Base-by-base conservation (phyloP, 179 eudicot species). In the Sideroxylon spinosum region DNA sequence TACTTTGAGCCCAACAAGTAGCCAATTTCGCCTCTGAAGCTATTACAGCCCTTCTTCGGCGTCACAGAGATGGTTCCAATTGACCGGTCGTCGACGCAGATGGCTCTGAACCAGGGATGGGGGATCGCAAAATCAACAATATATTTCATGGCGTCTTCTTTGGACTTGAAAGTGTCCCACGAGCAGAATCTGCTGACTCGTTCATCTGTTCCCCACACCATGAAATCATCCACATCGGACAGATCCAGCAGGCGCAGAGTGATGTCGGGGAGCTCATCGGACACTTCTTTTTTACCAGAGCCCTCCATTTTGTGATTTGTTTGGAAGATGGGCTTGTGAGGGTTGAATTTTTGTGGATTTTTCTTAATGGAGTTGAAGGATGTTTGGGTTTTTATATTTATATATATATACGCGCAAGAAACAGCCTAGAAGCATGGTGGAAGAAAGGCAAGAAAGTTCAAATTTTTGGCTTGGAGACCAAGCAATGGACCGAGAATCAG, bases 181-280 rank as follows among this genome's bases (percentile, higher is more conserved):
- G 89, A 64, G 78, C 90, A 88, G 56, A 83, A 90, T 12, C 74
- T 60, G 25, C 84, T 82, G 37, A 85, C 92, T 57, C 67, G 57
- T 1, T 87, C 86, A 60, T 91, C 92, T 4, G 87, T 73, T 10
- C 81, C 86, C 91, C 90, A 90, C 3, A 72, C 78, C 88, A 90
- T 81, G 83, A 86, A 82, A 73, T 86, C 90, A 63, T 89, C 88
- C 7, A 74, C 83, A 68, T 88, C 91, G 3, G 84, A 82, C 68
- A 82, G 79, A n/a, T 79, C 82, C 57, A 88, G 61, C 8, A 44
- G 78, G 60, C 95, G 88, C 48, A 91, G 85, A 2, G 80, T 80
- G 72, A 89, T 76, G 52, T 72, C 68, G 13, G 61, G 23, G 37
- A 29, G 3, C 37, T 29, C 37, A 29, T 29, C 37, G 37, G 37